A percentile compares a stretch with the other conserved stretches of the same genome.
Evolutionary conservation across 2,329 filamentous ascomycete genomes (phyloP).

Genomic region (Intubia oerlemansii): DNA sequence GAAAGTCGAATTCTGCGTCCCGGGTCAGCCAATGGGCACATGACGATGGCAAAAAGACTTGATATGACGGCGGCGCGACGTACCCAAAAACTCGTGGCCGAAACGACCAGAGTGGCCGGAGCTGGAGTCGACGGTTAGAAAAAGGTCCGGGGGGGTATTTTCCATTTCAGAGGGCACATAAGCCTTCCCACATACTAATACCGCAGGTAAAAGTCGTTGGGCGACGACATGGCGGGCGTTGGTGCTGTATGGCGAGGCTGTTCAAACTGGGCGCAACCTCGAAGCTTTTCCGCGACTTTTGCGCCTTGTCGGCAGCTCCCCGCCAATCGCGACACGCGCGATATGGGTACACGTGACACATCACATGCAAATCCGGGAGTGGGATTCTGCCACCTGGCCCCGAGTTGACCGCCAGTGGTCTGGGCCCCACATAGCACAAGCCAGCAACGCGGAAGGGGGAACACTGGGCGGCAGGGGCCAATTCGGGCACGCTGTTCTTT

Average conservation of each 20-base stretch:
- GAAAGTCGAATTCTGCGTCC: slow-evolving; percentile 75
- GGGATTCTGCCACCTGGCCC: slow-evolving; percentile 8
- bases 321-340: no score
- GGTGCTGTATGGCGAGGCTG: no score
- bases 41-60: no score
- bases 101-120: slow-evolving; percentile 95
- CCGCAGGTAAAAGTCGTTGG: slow-evolving; percentile 79
- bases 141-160: no score
- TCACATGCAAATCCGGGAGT: no score
- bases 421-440: slow-evolving; percentile 4
- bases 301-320: no score
- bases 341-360: no score
- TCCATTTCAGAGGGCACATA: no score
- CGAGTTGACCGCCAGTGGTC: slow-evolving; percentile 6
- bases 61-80: slow-evolving; percentile 10
- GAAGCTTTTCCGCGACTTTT: no score
- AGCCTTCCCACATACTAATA: slow-evolving; percentile 77
- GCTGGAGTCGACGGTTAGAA: slow-evolving; percentile 24
- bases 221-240: slow-evolving; percentile 25
- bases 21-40: slow-evolving; percentile 8
- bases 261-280: no score
- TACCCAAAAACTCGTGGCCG: slow-evolving; percentile 94
- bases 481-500: slow-evolving; percentile 9
- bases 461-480: slow-evolving; percentile 3
- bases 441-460: slow-evolving; percentile 6